A percentile compares a stretch with the other conserved stretches of the same genome.
These are phyloP conservation scores for Schrenkiella parvula DNA, from an alignment of 345 rosid genomes.

Conservation along the genomic window DNA sequence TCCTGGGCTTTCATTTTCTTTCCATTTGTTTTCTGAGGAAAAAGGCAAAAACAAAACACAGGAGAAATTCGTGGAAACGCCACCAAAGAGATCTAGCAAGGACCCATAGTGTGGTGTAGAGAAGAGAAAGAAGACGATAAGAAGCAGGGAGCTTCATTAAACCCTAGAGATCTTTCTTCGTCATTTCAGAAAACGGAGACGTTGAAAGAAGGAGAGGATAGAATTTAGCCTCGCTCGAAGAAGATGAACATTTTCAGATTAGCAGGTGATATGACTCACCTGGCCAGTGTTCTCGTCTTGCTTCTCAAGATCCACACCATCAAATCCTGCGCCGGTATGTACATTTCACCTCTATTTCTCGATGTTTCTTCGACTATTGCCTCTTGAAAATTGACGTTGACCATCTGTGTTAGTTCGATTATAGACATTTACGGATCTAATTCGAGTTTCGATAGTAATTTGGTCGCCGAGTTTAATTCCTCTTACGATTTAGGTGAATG, in stretches of 20 bases:
- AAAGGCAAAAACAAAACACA: neutral
- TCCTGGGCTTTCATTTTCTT: neutral
- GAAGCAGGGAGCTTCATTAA: slow-evolving; percentile 4
- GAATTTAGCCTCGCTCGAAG: slow-evolving; percentile 5
- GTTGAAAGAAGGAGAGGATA: neutral
- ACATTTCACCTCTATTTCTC: neutral
- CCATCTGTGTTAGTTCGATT: no score
- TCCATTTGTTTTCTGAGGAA: neutral
- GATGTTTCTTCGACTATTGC: neutral
- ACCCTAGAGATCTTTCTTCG: slow-evolving; percentile 10
- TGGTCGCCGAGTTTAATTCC: neutral
- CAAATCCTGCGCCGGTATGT: slow-evolving; percentile 77
- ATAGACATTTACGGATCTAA: no score
- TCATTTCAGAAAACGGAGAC: neutral
- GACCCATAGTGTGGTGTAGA: neutral
- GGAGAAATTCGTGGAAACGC: neutral
- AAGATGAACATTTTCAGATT: slow-evolving; percentile 84
- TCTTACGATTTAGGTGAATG: neutral
- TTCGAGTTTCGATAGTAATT: neutral
- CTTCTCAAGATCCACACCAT: slow-evolving; percentile 93
- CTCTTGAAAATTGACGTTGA: neutral
- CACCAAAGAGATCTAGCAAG: slow-evolving; percentile 18
- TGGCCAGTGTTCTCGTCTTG: slow-evolving; percentile 73
- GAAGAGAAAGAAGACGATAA: neutral
- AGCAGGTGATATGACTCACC: slow-evolving; percentile 87